Conservation (phyloP, 495 filamentous ascomycete species). For the Oleoguttula mirabilis region DNA sequence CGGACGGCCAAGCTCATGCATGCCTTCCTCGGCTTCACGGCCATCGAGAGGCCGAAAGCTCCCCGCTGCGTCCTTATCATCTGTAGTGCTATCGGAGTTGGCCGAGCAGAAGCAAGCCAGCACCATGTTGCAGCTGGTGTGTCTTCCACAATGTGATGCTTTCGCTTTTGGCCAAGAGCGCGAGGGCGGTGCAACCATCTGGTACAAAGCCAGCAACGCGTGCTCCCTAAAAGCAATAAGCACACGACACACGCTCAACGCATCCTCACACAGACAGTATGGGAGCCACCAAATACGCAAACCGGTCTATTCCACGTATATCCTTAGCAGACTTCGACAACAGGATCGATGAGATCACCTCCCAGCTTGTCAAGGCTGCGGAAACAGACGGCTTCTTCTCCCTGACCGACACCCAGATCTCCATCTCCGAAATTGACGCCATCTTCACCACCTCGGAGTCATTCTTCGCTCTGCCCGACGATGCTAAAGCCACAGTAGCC, state of each 20-base stretch:
- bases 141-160: too few species aligned
- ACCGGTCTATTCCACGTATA: conserved; percentile 43
- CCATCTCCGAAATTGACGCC: conserved; percentile 35
- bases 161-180: too few species aligned
- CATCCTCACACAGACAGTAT: background rate
- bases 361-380: conserved; percentile 42
- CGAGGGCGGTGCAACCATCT: too few species aligned
- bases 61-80: too few species aligned
- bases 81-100: too few species aligned
- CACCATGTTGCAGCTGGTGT: too few species aligned
- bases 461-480: conserved; percentile 47
- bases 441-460: conserved; percentile 41
- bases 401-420: conserved; percentile 45
- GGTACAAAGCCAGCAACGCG: too few species aligned
- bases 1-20: too few species aligned
- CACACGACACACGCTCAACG: too few species aligned
- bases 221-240: background rate
- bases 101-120: too few species aligned
- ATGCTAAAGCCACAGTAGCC: conserved; percentile 41
- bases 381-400: conserved; percentile 55
- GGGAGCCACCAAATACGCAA: conserved; percentile 1
- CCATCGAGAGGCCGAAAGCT: too few species aligned
- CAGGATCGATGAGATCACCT: conserved; percentile 43
- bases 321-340: conserved; percentile 43
- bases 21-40: too few species aligned